Evolutionary conservation across 441 rosid genomes (phyloP).

Genomic region (Euphorbia celastroides): DNA sequence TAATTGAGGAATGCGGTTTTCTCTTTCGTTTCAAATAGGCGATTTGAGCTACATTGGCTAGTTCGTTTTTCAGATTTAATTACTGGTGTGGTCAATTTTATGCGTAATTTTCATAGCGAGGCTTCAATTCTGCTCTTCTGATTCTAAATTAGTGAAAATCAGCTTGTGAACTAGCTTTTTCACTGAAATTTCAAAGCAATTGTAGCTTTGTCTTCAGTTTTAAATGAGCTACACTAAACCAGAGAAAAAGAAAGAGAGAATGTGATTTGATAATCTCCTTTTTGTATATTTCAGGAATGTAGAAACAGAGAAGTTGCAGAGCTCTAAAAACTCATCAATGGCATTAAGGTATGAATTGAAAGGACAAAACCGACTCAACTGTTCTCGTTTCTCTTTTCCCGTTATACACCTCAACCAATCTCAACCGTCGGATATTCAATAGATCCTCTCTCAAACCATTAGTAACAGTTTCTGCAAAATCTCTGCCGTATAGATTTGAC

Average conservation of each 20-base stretch:
- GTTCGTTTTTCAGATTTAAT: not conserved
- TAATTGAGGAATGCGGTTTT: not conserved
- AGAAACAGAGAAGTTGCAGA: slow-evolving; percentile 45
- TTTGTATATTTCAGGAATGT: slow-evolving; percentile 34
- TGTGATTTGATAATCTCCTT: not conserved
- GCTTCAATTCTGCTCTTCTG: not conserved
- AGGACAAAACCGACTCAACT: not conserved
- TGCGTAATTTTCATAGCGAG: not conserved
- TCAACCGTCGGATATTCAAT: slow-evolving; percentile 35
- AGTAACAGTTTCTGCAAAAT: slow-evolving; percentile 29
- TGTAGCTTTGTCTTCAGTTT: slow-evolving; percentile 6
- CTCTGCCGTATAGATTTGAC: slow-evolving; percentile 45
- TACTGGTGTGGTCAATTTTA: not conserved
- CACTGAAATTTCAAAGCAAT: not conserved
- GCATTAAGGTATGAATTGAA: slow-evolving; percentile 57
- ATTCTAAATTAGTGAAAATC: not conserved
- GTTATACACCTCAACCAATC: slow-evolving; percentile 12
- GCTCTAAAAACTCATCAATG: slow-evolving; percentile 62
- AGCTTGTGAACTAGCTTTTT: not conserved
- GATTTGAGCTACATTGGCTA: slow-evolving; percentile 8
- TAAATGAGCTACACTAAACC: not conserved
- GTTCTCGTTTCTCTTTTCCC: not conserved
- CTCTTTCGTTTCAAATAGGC: not conserved
- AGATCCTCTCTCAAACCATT: slow-evolving; percentile 1
- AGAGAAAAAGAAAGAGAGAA: not conserved